A percentile compares a stretch with the other conserved stretches of the same genome.
phyloP scores from a whole-genome alignment of 345 rosid genomes.

The Cardamine chenopodiifolia region DNA sequence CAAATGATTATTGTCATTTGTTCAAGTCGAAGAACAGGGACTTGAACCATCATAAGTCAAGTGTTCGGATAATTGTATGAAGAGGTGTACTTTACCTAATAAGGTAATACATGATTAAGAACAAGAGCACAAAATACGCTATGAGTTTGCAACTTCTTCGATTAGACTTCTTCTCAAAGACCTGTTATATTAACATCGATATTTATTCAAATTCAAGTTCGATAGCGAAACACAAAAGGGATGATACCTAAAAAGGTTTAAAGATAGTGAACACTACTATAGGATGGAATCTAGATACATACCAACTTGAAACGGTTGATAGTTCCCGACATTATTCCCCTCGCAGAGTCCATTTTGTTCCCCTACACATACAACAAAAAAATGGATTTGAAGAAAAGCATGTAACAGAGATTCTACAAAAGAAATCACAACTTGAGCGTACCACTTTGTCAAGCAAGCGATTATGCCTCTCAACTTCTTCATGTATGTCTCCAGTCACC shows the following conservation, averaged over 20 bases:
- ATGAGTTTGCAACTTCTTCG: constrained; percentile 65
- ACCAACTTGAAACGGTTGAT: constrained; percentile 90
- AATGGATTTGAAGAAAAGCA: constrained; percentile 6
- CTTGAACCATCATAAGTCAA: background rate
- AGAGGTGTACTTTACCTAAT: constrained; percentile 51
- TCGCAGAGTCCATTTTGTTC: constrained; percentile 76
- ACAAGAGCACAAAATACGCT: constrained; percentile 58
- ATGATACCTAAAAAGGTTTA: background rate
- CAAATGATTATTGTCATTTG: constrained; percentile 18
- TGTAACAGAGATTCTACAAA: constrained; percentile 7
- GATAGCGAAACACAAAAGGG: background rate
- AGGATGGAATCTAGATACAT: background rate
- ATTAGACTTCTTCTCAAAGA: constrained; percentile 80
- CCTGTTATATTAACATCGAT: constrained; percentile 47
- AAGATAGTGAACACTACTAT: no score
- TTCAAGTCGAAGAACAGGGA: background rate
- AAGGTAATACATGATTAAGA: constrained; percentile 61
- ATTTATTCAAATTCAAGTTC: constrained; percentile 9
- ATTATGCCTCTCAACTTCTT: constrained; percentile 88
- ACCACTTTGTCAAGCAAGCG: constrained; percentile 79
- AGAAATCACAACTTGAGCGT: constrained; percentile 15
- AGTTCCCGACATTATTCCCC: constrained; percentile 88
- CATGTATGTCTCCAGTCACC: constrained; percentile 89
- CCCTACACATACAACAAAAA: constrained; percentile 52
- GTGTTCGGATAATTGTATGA: background rate